Percentiles rank a stretch among this genome's conserved stretches.
Conservation (phyloP, 495 filamentous ascomycete genomes). For the Penicillium manginii region DNA sequence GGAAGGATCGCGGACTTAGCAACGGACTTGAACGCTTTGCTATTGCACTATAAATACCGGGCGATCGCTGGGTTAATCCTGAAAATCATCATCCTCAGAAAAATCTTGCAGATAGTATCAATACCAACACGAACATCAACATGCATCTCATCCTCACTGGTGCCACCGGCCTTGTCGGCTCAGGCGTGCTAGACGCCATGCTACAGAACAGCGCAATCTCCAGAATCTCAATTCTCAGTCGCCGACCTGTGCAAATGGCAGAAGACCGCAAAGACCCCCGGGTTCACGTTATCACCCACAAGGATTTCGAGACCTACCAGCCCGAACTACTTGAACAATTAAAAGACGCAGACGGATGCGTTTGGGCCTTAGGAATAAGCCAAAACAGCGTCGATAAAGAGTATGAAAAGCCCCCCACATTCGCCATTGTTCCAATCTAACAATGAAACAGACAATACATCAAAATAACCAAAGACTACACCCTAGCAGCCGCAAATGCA, state of each 20-base stretch:
- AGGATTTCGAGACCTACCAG: slow-evolving; percentile 63
- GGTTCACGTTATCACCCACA: slow-evolving; percentile 67
- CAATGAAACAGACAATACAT: slow-evolving; percentile 60
- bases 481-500: slow-evolving; percentile 63
- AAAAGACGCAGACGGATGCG: slow-evolving; percentile 64
- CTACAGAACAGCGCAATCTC: slow-evolving; percentile 58
- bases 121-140: background rate
- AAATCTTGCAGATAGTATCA: background rate
- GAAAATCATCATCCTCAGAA: background rate
- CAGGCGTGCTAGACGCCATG: slow-evolving; percentile 65
- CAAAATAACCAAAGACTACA: slow-evolving; percentile 66
- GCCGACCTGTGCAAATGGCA: slow-evolving; percentile 65
- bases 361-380: slow-evolving; percentile 72
- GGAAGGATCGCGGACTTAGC: background rate
- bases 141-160: slow-evolving; percentile 80
- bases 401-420: slow-evolving; percentile 39
- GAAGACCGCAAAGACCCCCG: slow-evolving; percentile 56
- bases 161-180: slow-evolving; percentile 74
- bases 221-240: slow-evolving; percentile 67
- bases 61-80: background rate
- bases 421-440: background rate
- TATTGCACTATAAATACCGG: background rate
- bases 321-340: slow-evolving; percentile 59
- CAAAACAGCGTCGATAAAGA: slow-evolving; percentile 60
- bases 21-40: background rate